These are phyloP conservation scores for Apiotrichum domesticum DNA, from an alignment of 1,284 basidiomycete genomes.

Conservation along the genomic window DNA sequence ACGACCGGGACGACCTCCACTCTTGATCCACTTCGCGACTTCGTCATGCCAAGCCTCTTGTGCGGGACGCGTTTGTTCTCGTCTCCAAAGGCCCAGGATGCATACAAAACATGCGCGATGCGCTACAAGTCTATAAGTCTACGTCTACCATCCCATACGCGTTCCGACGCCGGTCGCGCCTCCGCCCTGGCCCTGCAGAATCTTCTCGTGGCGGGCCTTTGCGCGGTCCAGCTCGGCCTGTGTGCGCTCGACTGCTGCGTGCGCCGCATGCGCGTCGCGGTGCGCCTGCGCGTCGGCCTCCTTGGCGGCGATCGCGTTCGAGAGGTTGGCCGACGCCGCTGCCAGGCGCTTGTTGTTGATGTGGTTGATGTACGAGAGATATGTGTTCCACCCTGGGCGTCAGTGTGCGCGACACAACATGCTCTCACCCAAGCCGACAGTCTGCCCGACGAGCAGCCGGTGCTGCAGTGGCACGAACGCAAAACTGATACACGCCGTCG, in stretches of 20 bases:
- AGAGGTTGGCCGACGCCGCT: constrained; percentile 13
- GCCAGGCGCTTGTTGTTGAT: constrained; percentile 29
- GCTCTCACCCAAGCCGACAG: constrained; percentile 65
- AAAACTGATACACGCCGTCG: constrained; percentile 76
- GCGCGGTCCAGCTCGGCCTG: constrained; percentile 3
- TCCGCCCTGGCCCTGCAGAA: constrained; percentile 23
- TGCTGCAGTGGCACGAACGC: constrained; percentile 68
- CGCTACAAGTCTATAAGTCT: too few relatives aligned
- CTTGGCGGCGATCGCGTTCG: constrained; percentile 12
- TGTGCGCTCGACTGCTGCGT: not conserved
- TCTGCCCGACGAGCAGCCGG: constrained; percentile 68
- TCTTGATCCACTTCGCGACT: too few relatives aligned
- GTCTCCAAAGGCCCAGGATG: too few relatives aligned
- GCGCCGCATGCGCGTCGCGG: not conserved
- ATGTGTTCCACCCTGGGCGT: constrained; percentile 55
- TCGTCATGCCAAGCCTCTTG: too few relatives aligned
- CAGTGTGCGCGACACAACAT: not conserved
- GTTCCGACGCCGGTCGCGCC: constrained; percentile 33
- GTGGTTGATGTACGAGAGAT: constrained; percentile 36
- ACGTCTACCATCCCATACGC: constrained; percentile 23
- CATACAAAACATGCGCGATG: too few relatives aligned
- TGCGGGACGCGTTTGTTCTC: too few relatives aligned
- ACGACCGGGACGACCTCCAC: too few relatives aligned
- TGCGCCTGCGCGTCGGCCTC: not conserved
- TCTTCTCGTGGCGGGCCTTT: constrained; percentile 10